Evolutionary conservation across 805 yeast species (phyloP), one percentile per base, ranked within the genome.

Genomic region (Nakazawaea molendinolei): DNA sequence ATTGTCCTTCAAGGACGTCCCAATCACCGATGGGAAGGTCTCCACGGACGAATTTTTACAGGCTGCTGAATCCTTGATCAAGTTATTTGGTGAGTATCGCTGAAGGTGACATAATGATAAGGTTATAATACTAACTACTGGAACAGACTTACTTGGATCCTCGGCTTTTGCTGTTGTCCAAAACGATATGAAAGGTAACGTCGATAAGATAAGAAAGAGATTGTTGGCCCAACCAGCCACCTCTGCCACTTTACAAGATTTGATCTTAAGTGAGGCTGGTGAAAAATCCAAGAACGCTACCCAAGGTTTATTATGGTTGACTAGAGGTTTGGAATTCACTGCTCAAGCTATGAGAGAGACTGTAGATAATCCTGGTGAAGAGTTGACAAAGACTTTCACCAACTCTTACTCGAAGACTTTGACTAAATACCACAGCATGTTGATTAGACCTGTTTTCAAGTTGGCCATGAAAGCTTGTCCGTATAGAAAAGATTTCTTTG

Each of bases 391-490:
- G 52, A 76, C 94, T 22, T 86, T 86, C 68, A 84, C 87, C 36
- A 82, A 79, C 49, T 83, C 95, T n/a, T 86, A 86, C 65, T 53
- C 69, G 44, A 82, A 80, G 62, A 86, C 95, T 5, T 71, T 86
- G 55, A 71, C 81, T 41, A 77, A 86, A 59, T 79, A 76, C 62
- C 96, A 86, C 63, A 78, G 80, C 36, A 74, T 86, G 71, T 65
- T 86, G 51, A 69, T 86, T 44, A 82, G 80, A 53, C 95, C 95
- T 19, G 76, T 87, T 36, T 86, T 86, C 74, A 85, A 85, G 63
- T 69, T 87, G 56, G 96, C 96, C 33, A 87, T 86, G 95, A 84
- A 83, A 60, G 94, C 95, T 2, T 85, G 95, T 60, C 96, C 96
- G 9, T 87, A 85, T 62, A 76, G 95, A 65, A 76, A 74, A 56